Evolutionary conservation across 2,329 filamentous ascomycete genomes (phyloP).

Genomic region (Emericellopsis atlantica): DNA sequence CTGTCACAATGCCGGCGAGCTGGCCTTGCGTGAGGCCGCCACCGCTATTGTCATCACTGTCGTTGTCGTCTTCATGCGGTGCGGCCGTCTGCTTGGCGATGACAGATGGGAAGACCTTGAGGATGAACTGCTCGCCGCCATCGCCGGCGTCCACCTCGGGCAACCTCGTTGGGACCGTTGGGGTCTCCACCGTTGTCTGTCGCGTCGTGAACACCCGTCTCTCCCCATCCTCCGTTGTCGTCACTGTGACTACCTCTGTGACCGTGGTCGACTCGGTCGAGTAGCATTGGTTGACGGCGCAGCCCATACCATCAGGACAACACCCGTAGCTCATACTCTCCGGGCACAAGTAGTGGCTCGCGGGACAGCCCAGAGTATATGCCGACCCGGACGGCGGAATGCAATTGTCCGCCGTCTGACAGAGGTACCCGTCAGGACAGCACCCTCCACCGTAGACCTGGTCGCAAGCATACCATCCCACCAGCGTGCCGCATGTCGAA

Average conservation of each 20-base stretch:
- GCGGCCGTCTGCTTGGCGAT: conserved; percentile 26
- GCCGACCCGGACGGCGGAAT: conserved; percentile 27
- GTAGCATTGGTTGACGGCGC: conserved; percentile 34
- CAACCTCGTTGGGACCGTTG: conserved; percentile 6
- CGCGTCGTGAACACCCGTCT: conserved; percentile 25
- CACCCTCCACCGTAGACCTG: conserved; percentile 14
- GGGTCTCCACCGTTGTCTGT: background rate
- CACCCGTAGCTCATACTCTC: conserved; percentile 38
- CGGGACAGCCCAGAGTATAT: conserved; percentile 26
- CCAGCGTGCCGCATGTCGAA: conserved; percentile 20
- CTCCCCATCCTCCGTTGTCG: conserved; percentile 28
- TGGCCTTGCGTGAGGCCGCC: conserved; percentile 23
- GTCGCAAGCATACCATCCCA: conserved; percentile 27
- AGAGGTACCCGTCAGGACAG: conserved; percentile 31
- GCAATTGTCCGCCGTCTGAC: conserved; percentile 25
- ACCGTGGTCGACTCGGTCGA: conserved; percentile 29
- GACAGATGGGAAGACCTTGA: conserved; percentile 30
- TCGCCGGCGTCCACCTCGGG: conserved; percentile 10
- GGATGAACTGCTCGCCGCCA: conserved; percentile 15
- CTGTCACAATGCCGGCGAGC: conserved; percentile 41
- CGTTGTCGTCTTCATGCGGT: conserved; percentile 9
- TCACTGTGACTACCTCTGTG: conserved; percentile 28
- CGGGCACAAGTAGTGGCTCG: conserved; percentile 34
- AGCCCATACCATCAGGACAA: conserved; percentile 35
- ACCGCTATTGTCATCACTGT: conserved; percentile 11